Conservation (phyloP, 768 basidiomycete species). For the Amanita jacksonii region DNA sequence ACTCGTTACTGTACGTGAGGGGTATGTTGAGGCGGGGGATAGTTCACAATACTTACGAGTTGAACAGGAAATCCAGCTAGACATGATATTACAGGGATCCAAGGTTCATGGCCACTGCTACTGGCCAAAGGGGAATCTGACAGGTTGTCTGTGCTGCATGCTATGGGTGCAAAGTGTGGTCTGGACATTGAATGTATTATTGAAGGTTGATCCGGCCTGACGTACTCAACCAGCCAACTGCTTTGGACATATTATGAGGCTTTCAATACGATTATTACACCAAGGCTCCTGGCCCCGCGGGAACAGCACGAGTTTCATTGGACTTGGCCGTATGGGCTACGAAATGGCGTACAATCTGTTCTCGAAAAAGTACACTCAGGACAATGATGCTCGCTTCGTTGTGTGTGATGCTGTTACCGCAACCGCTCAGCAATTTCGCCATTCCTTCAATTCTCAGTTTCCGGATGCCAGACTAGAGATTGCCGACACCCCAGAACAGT, state of each 20-base stretch:
- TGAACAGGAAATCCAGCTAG: background rate
- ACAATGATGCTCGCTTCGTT: slow-evolving; percentile 49
- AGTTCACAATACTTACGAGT: background rate
- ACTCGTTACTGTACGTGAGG: slow-evolving; percentile 31
- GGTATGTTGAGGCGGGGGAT: background rate
- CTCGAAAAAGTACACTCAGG: slow-evolving; percentile 53
- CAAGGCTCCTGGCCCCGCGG: slow-evolving; percentile 27
- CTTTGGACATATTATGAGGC: slow-evolving; percentile 32
- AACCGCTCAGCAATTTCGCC: slow-evolving; percentile 44
- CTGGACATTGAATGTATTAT: no score
- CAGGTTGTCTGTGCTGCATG: no score
- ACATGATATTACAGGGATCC: background rate
- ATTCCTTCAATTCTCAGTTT: slow-evolving; percentile 44
- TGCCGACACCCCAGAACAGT: slow-evolving; percentile 65
- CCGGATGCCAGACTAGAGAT: slow-evolving; percentile 52
- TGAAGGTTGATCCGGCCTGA: no score
- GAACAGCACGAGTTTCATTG: slow-evolving; percentile 68
- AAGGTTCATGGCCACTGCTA: background rate
- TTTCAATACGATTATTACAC: slow-evolving; percentile 35
- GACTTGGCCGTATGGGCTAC: slow-evolving; percentile 81
- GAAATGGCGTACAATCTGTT: slow-evolving; percentile 84
- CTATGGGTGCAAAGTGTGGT: no score
- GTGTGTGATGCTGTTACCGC: slow-evolving; percentile 71
- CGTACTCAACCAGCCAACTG: no score
- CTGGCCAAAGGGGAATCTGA: background rate